phyloP scores from a whole-genome alignment of 106 monocot genomes.

The Platanthera guangdongensis region DNA sequence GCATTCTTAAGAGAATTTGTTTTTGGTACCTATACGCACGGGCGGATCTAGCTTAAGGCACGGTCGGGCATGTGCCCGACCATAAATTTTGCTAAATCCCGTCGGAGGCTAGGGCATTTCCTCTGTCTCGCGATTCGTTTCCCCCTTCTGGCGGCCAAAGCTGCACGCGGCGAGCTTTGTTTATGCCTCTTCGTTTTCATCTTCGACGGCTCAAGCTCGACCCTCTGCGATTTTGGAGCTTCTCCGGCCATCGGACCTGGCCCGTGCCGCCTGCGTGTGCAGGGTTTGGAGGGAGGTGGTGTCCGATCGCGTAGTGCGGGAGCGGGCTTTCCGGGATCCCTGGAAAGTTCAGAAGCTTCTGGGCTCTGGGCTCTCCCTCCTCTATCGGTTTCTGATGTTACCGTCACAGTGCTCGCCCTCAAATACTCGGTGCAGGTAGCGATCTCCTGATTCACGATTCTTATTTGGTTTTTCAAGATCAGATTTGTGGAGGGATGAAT shows the following conservation, averaged over 20 bases:
- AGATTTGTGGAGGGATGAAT: background rate
- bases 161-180: too few species aligned
- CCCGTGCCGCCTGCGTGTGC: slow-evolving; percentile 78
- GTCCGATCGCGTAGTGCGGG: slow-evolving; percentile 46
- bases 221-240: slow-evolving; percentile 54
- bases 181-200: too few species aligned
- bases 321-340: slow-evolving; percentile 50
- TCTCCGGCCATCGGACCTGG: slow-evolving; percentile 59
- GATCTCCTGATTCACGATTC: background rate
- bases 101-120: too few species aligned
- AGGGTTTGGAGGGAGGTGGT: slow-evolving; percentile 58
- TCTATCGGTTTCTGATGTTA: slow-evolving; percentile 66
- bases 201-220: too few species aligned
- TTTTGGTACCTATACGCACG: too few species aligned
- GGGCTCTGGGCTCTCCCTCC: slow-evolving; percentile 60
- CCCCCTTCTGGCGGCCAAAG: too few species aligned
- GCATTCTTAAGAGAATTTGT: too few species aligned
- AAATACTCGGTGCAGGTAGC: slow-evolving; percentile 82
- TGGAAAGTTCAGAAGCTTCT: slow-evolving; percentile 47
- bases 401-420: slow-evolving; percentile 69
- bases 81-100: too few species aligned
- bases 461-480: background rate
- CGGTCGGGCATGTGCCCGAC: too few species aligned
- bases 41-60: too few species aligned
- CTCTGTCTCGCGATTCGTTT: too few species aligned